phyloP scores from a whole-genome alignment of 495 filamentous ascomycete genomes.

The Aspergillus taichungensis region DNA sequence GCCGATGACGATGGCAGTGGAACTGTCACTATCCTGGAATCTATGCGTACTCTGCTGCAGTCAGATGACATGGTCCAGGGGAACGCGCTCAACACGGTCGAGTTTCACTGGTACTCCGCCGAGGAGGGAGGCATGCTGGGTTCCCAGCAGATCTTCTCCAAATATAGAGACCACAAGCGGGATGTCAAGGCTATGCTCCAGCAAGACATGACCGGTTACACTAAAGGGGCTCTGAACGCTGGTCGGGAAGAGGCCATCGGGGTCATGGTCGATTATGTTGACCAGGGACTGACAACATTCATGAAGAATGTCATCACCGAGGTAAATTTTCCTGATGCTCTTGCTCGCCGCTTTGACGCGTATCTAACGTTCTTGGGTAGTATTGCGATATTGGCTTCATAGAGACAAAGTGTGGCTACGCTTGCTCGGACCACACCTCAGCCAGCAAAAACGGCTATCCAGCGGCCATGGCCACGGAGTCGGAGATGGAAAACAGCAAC shows the following conservation, averaged over 20 bases:
- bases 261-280: constrained; percentile 89
- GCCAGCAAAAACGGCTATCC: constrained; percentile 94
- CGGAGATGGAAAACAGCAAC: constrained; percentile 73
- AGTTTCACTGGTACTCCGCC: constrained; percentile 94
- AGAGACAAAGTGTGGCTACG: constrained; percentile 92
- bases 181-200: constrained; percentile 97
- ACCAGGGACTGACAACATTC: constrained; percentile 73
- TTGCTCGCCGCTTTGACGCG: neutral
- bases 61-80: constrained; percentile 43
- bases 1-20: constrained; percentile 72
- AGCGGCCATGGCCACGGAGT: constrained; percentile 92
- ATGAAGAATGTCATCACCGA: constrained; percentile 82
- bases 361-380: constrained; percentile 20
- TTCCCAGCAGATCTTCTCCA: constrained; percentile 75
- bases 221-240: constrained; percentile 72
- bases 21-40: constrained; percentile 71
- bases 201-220: constrained; percentile 97
- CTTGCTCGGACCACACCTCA: constrained; percentile 95
- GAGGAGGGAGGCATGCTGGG: constrained; percentile 88
- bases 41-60: constrained; percentile 54
- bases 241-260: constrained; percentile 80
- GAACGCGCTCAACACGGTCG: constrained; percentile 65
- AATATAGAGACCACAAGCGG: constrained; percentile 65
- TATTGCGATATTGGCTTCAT: constrained; percentile 89
- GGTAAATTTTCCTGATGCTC: constrained; percentile 31